These are phyloP conservation scores for Cyclanthera cordifolia DNA, from an alignment of 306 rosid species.

Conservation along the genomic window DNA sequence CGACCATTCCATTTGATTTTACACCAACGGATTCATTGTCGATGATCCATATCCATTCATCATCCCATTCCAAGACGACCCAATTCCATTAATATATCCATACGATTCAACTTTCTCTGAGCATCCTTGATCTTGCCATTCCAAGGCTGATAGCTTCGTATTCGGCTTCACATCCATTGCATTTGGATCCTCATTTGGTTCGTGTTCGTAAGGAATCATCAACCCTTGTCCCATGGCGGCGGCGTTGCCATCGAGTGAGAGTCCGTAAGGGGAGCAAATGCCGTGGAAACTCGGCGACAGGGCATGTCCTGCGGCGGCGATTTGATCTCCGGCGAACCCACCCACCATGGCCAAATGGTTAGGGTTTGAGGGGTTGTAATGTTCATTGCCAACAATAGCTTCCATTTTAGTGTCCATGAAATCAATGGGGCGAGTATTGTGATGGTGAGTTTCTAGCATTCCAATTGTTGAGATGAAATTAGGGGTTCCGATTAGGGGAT, in stretches of 20 bases:
- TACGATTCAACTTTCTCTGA: conserved; percentile 47
- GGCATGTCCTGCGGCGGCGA: conserved; percentile 17
- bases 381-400: background rate
- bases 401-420: conserved; percentile 66
- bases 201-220: conserved; percentile 56
- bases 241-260: conserved; percentile 35
- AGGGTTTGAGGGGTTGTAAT: conserved; percentile 20
- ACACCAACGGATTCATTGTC: conserved; percentile 52
- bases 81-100: conserved; percentile 51
- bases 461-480: conserved; percentile 18
- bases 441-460: conserved; percentile 26
- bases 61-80: conserved; percentile 61
- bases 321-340: conserved; percentile 30
- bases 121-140: conserved; percentile 84
- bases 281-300: conserved; percentile 37
- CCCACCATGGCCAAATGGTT: conserved; percentile 32
- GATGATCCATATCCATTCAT: conserved; percentile 66
- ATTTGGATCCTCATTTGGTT: conserved; percentile 22
- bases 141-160: conserved; percentile 59
- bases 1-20: background rate
- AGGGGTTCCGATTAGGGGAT: conserved; percentile 29
- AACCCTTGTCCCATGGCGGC: conserved; percentile 19
- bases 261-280: conserved; percentile 42
- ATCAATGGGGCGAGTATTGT: conserved; percentile 33
- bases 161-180: conserved; percentile 75